Base-by-base conservation (phyloP, 225 moss, liverwort and hornwort genomes). In the Polytrichum formosum region DNA sequence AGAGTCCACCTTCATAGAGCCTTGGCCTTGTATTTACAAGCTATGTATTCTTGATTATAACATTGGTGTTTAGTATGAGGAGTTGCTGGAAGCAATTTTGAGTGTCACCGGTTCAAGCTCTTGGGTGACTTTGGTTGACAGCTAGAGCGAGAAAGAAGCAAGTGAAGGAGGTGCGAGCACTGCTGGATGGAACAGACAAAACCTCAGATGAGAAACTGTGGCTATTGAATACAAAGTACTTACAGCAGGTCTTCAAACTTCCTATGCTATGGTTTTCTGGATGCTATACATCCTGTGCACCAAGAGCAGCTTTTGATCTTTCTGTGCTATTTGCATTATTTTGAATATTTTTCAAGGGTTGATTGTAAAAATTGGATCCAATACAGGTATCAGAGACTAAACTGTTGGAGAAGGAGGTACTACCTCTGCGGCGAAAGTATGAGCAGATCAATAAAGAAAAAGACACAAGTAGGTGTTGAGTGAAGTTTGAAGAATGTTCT, bases 361-460 rank as follows among this genome's bases (percentile, higher is more conserved):
- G 13, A 46, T 46, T 58, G 21, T 53, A 28, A 55, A 60, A 26
- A 28, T 65, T 26, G 16, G 18, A 28, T 58, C 58, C 22, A 58
- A 46, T 72, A 69, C 89, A 96, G 96, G 93, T 92, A 53, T 79
- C 87, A 35, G 96, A 93, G 74, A 90, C 87, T 46, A 93, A 89
- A 64, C 90, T 77, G 59, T 76, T 92, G 82, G 93, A 90, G 68
- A 96, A 96, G 59, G 93, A 93, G 64, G 66, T 90, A 70, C 82
- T 90, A 67, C 80, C 84, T 37, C 63, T 93, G 30, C 93, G 80
- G 72, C 90, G 96, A 58, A 96, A 96, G 80, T 88, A 85, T 85
- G 91, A 96, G 81, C 96, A 96, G 80, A 88, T 83, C 76, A 96
- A 93, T 77, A 96, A 93, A 81, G 96, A 96, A 64, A 96, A 93